phyloP scores from a whole-genome alignment of 805 yeast genomes.

The Candida andamanensis region DNA sequence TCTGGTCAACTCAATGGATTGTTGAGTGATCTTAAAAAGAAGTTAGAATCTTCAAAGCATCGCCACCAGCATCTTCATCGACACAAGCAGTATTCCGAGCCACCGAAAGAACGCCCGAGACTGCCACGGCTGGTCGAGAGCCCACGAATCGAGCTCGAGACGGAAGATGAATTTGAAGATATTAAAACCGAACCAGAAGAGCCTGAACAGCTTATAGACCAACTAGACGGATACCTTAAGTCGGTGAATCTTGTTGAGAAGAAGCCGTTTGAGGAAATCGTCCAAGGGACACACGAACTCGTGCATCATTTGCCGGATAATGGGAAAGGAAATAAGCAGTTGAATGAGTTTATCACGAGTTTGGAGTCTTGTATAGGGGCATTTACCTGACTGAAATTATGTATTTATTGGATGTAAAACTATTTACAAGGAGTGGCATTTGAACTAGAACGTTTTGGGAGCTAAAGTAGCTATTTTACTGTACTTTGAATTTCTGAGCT shows the following conservation, averaged over 20 bases:
- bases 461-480: constrained; percentile 88
- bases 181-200: constrained; percentile 1
- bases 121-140: not conserved
- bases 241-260: constrained; percentile 8
- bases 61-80: no score
- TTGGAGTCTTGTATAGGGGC: constrained; percentile 14
- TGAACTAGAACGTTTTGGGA: constrained; percentile 48
- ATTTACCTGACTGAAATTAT: constrained; percentile 2
- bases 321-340: constrained; percentile 9
- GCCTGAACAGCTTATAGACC: constrained; percentile 12
- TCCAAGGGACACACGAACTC: constrained; percentile 12
- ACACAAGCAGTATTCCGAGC: not conserved
- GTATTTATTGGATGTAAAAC: not conserved
- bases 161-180: not conserved
- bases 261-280: constrained; percentile 11
- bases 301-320: constrained; percentile 11
- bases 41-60: not conserved
- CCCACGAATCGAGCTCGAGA: not conserved
- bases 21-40: constrained; percentile 1
- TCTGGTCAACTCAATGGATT: constrained; percentile 1
- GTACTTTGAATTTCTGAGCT: constrained; percentile 75
- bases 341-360: constrained; percentile 16
- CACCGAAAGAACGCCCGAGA: not conserved
- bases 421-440: constrained; percentile 1
- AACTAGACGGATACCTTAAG: constrained; percentile 12